Base-by-base conservation (phyloP, 2,329 filamentous ascomycete species). In the Clarireedia paspali region DNA sequence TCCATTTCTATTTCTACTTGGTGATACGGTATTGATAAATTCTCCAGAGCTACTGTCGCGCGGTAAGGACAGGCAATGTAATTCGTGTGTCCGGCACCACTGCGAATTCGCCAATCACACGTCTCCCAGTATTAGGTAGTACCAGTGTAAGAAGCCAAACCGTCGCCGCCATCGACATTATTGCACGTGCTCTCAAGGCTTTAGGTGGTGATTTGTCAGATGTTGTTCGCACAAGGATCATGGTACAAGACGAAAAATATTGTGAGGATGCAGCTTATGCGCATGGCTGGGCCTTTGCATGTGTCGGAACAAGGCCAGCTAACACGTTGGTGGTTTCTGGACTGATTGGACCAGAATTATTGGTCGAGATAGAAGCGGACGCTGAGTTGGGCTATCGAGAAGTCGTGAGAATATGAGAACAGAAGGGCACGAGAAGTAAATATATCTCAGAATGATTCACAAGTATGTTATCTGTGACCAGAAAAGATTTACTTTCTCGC, bases 41-140 rank as follows among this genome's bases (percentile, higher is more conserved):
- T 14, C 3, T 10, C 5, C 9, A 42, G 39, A 42, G 39, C 15
- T 70, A 68, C 57, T 69, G 58, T 26, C 63, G 67, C 26, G 68
- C 68, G 5, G 64, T 70, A 2, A 64, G 68, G 6, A 61, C 58
- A 1, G 63, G 61, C 12, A 58, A 64, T 48, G 45, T 38, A 9
- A 65, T 70, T 17, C 64, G 59, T 4, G 55, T 70, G 17, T 69
- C 68, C 1, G 67, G 68, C n/a, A 70, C 68, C 10, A 70, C 68
- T 6, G 67, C 68, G n/a, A 68, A 66, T 44, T 59, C 60, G 20
- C 63, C 65, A 5, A 44, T 62, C 15, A 4, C 52, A 2, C 30
- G 17, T 20, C 15, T 42, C 39, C 39, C 39, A 42, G 39, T 14
- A 42, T 7, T 42, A 20, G 39, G 39, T 23, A 3, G 26, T 63